Evolutionary conservation across 2,329 filamentous ascomycete genomes (phyloP).

Genomic region (Aureobasidium uvarum): DNA sequence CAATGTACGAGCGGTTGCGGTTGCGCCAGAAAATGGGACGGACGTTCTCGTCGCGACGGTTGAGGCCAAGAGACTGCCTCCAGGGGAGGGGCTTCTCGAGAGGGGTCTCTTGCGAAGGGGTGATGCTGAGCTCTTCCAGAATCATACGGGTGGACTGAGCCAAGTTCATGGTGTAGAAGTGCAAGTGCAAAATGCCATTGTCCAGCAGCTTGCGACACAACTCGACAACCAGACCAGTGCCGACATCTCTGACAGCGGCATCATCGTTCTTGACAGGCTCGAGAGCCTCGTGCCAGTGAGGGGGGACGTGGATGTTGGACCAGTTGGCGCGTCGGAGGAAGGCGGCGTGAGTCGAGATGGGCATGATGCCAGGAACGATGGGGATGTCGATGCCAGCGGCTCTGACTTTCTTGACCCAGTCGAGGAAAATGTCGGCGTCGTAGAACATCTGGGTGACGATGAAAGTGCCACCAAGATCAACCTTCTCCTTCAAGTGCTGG

Average conservation of each 20-base stretch:
- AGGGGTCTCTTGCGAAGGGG: slow-evolving; percentile 73
- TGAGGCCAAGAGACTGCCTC: slow-evolving; percentile 89
- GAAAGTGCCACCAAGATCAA: slow-evolving; percentile 89
- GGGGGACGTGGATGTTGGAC: slow-evolving; percentile 81
- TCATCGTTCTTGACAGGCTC: slow-evolving; percentile 98
- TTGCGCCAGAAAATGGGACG: slow-evolving; percentile 99
- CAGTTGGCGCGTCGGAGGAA: slow-evolving; percentile 88
- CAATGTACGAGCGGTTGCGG: slow-evolving; percentile 90
- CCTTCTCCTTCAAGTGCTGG: slow-evolving; percentile 93
- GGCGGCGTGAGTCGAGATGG: slow-evolving; percentile 90
- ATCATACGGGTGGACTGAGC: slow-evolving; percentile 93
- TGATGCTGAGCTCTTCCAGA: slow-evolving; percentile 80
- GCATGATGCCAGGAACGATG: slow-evolving; percentile 86
- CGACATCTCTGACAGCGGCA: slow-evolving; percentile 83
- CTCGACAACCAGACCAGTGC: slow-evolving; percentile 80
- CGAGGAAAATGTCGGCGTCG: slow-evolving; percentile 90
- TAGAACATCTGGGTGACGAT: slow-evolving; percentile 99
- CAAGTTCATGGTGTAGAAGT: slow-evolving; percentile 99
- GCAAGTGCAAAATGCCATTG: slow-evolving; percentile 77
- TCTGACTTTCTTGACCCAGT: slow-evolving; percentile 84
- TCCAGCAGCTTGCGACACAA: slow-evolving; percentile 85
- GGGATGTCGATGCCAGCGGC: slow-evolving; percentile 79
- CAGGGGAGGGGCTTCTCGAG: slow-evolving; percentile 90
- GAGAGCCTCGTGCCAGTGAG: slow-evolving; percentile 74
- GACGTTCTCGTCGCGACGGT: slow-evolving; percentile 88